A percentile compares a stretch with the other conserved stretches of the same genome.
These are phyloP conservation scores for Calonectria multiphialidica DNA, from an alignment of 2,329 filamentous ascomycete genomes.

Conservation along the genomic window DNA sequence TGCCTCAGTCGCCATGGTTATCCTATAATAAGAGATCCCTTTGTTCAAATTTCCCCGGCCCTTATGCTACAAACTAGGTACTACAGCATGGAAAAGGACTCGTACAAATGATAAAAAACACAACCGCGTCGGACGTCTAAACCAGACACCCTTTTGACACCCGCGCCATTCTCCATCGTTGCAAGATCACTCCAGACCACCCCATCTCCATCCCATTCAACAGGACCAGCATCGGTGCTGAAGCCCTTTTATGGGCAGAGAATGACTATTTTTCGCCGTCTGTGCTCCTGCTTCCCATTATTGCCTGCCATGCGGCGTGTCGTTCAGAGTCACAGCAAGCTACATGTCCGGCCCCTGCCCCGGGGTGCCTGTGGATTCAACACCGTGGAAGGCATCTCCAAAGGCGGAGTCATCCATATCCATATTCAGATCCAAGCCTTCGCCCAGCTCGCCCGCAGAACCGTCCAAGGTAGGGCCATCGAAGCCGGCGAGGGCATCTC, in stretches of 20 bases:
- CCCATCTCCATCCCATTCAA: slow-evolving; percentile 15
- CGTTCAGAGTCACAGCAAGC: not conserved
- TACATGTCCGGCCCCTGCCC: slow-evolving; percentile 51
- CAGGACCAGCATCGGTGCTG: not conserved
- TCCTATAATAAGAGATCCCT: slow-evolving; percentile 5
- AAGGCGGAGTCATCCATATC: slow-evolving; percentile 86
- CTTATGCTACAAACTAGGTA: slow-evolving; percentile 24
- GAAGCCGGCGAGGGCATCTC: slow-evolving; percentile 77
- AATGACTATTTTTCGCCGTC: slow-evolving; percentile 4
- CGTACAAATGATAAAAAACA: slow-evolving; percentile 31
- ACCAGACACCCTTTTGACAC: slow-evolving; percentile 28
- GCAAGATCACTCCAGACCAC: slow-evolving; percentile 24
- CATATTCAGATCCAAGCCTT: slow-evolving; percentile 71
- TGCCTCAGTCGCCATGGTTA: not conserved
- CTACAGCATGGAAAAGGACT: slow-evolving; percentile 28
- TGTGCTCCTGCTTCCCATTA: slow-evolving; percentile 1
- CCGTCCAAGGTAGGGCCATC: slow-evolving; percentile 66
- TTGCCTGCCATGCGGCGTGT: slow-evolving; percentile 9
- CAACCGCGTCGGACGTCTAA: slow-evolving; percentile 17
- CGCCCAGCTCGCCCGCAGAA: slow-evolving; percentile 60
- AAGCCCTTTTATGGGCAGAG: not conserved
- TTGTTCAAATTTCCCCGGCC: slow-evolving; percentile 17
- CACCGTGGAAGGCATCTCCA: slow-evolving; percentile 83
- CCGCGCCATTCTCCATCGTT: slow-evolving; percentile 44
- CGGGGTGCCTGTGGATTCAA: slow-evolving; percentile 57